Conservation (phyloP, 2,329 filamentous ascomycete genomes). For the Fusarium graminum region DNA sequence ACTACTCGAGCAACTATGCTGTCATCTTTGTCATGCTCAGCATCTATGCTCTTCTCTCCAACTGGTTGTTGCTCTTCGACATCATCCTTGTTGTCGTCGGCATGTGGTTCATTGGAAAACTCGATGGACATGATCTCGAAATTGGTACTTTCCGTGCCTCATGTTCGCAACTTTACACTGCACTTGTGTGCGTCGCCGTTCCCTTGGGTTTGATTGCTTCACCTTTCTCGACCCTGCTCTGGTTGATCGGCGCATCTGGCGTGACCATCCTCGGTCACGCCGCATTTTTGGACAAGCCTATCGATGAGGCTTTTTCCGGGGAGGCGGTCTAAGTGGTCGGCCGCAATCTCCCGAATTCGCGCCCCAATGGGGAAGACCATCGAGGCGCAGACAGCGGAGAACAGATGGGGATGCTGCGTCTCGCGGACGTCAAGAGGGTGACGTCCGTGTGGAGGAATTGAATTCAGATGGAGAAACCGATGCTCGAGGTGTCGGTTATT, state of each 20-base stretch:
- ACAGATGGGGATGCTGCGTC: constrained; percentile 62
- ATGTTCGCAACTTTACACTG: constrained; percentile 94
- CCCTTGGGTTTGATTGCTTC: constrained; percentile 88
- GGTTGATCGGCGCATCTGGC: constrained; percentile 95
- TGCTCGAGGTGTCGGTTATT: constrained; percentile 67
- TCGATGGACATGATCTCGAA: constrained; percentile 89
- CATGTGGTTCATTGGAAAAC: constrained; percentile 91
- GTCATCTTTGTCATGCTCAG: constrained; percentile 94
- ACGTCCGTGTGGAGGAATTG: constrained; percentile 73
- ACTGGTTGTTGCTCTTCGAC: constrained; percentile 87
- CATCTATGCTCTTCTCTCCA: constrained; percentile 94
- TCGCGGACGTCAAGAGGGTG: constrained; percentile 53
- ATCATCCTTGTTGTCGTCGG: constrained; percentile 88
- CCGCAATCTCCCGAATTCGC: constrained; percentile 96
- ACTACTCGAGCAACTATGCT: constrained; percentile 99
- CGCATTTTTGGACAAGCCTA: constrained; percentile 95
- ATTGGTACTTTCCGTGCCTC: constrained; percentile 86
- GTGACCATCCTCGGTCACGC: constrained; percentile 96
- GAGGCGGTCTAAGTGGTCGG: constrained; percentile 99
- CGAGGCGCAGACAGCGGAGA: constrained; percentile 82
- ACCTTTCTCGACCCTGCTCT: constrained; percentile 86
- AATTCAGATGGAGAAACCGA: constrained; percentile 67
- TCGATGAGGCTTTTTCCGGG: constrained; percentile 99
- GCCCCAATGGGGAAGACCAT: constrained; percentile 99
- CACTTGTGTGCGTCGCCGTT: constrained; percentile 83